Percentiles rank a stretch among this genome's conserved stretches.
These are phyloP conservation scores for Luvunga scandens DNA, from an alignment of 345 rosid species.

Conservation along the genomic window DNA sequence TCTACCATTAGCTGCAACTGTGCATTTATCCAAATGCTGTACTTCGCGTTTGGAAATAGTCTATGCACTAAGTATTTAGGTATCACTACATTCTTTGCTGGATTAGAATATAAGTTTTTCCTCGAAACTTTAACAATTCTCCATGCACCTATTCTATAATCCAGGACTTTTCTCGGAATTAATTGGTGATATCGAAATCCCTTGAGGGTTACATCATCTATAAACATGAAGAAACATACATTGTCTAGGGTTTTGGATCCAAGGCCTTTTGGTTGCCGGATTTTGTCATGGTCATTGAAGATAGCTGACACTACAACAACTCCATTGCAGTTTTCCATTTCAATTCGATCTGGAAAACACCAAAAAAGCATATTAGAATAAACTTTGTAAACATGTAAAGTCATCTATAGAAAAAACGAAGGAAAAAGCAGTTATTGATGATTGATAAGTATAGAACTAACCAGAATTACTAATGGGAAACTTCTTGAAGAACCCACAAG, in stretches of 20 bases:
- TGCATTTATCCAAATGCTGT: constrained; percentile 87
- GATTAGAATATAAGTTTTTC: constrained; percentile 44
- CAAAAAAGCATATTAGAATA: background rate
- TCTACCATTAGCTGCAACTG: constrained; percentile 84
- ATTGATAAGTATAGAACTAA: constrained; percentile 25
- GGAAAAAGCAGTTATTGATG: background rate
- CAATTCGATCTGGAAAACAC: constrained; percentile 51
- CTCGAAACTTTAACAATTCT: constrained; percentile 49
- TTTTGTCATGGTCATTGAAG: constrained; percentile 84
- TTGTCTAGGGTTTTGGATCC: constrained; percentile 60
- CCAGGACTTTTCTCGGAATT: constrained; percentile 25
- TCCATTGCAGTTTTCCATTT: constrained; percentile 75
- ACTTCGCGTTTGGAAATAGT: constrained; percentile 77
- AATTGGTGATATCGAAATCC: constrained; percentile 50
- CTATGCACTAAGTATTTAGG: constrained; percentile 83
- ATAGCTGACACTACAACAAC: constrained; percentile 85
- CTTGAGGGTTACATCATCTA: constrained; percentile 60
- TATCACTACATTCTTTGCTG: constrained; percentile 88
- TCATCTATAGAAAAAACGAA: background rate
- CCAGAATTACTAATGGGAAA: constrained; percentile 63
- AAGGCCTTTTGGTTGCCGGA: constrained; percentile 81
- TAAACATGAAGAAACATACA: constrained; percentile 88
- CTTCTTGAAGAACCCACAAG: constrained; percentile 77
- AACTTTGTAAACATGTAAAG: background rate
- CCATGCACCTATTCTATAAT: constrained; percentile 63